A percentile compares a stretch with the other conserved stretches of the same genome.
These are phyloP conservation scores for Rhododendron griersonianum DNA, from an alignment of 148 eudicot genomes.

Conservation along the genomic window DNA sequence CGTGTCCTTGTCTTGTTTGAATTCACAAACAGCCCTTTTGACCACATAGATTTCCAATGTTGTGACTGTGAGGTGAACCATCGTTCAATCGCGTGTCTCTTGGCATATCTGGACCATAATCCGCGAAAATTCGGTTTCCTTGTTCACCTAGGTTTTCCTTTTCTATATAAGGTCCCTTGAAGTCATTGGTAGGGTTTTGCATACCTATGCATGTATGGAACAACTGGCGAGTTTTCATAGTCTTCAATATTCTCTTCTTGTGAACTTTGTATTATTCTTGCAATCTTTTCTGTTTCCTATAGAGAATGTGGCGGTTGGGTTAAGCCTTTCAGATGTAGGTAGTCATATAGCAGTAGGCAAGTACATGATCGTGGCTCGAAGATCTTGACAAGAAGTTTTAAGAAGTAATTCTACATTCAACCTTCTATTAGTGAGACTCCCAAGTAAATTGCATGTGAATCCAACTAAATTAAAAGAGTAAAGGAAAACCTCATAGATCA, in stretches of 20 bases:
- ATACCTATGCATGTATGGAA: not conserved
- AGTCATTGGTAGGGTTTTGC: not conserved
- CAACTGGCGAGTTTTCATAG: not conserved
- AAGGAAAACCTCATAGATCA: slow-evolving; percentile 43
- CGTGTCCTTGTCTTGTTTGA: not conserved
- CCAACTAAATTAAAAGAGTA: slow-evolving; percentile 2
- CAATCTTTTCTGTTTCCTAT: not conserved
- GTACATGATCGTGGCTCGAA: not conserved
- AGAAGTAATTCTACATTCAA: not conserved
- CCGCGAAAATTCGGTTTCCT: not conserved
- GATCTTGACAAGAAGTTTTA: not conserved
- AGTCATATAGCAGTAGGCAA: not conserved
- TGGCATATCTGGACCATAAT: not conserved
- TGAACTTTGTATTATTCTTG: not conserved
- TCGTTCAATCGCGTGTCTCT: not conserved
- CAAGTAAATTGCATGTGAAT: not conserved
- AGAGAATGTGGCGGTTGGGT: not conserved
- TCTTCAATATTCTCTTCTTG: not conserved
- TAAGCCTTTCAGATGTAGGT: not conserved
- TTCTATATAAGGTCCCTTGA: not conserved
- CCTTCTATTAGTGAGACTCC: not conserved
- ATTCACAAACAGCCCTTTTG: not conserved
- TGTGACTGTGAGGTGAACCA: not conserved
- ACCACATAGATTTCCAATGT: not conserved
- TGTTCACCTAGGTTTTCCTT: not conserved